A percentile compares a stretch with the other conserved stretches of the same genome.
These are phyloP conservation scores for Cenococcum geophilum DNA, from an alignment of 495 filamentous ascomycete species.

Conservation along the genomic window DNA sequence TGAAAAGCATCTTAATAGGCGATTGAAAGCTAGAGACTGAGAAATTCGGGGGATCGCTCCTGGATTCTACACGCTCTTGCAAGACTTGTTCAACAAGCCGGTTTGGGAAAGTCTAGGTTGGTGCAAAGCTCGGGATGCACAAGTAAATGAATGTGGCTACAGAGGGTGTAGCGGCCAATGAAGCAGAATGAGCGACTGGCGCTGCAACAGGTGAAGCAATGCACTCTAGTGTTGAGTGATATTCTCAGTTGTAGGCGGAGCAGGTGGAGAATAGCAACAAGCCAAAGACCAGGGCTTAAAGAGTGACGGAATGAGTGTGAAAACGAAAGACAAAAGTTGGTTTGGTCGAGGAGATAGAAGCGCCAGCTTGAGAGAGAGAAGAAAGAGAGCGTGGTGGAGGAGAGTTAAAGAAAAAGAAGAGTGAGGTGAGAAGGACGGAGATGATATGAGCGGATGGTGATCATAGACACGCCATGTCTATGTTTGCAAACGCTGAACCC, in stretches of 20 bases:
- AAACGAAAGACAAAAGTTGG: constrained; percentile 26
- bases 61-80: background rate
- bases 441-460: background rate
- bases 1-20: background rate
- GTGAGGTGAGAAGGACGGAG: background rate
- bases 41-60: background rate
- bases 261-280: background rate
- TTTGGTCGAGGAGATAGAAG: constrained; percentile 13
- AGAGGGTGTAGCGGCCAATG: constrained; percentile 20
- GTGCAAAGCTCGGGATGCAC: constrained; percentile 14
- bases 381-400: background rate
- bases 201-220: constrained; percentile 10
- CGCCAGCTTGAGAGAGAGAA: constrained; percentile 8
- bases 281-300: constrained; percentile 14
- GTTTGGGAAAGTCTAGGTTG: constrained; percentile 13
- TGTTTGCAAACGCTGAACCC: constrained; percentile 2
- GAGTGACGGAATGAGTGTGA: constrained; percentile 18
- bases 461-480: background rate
- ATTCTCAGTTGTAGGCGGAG: background rate
- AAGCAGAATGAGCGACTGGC: constrained; percentile 26
- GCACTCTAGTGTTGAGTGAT: background rate
- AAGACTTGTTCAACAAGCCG: constrained; percentile 8
- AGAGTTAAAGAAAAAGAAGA: background rate
- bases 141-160: constrained; percentile 16
- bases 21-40: background rate